Percentiles rank a stretch among this genome's conserved stretches.
Conservation (phyloP, 768 basidiomycete genomes). For the Mycena kentingensis region DNA sequence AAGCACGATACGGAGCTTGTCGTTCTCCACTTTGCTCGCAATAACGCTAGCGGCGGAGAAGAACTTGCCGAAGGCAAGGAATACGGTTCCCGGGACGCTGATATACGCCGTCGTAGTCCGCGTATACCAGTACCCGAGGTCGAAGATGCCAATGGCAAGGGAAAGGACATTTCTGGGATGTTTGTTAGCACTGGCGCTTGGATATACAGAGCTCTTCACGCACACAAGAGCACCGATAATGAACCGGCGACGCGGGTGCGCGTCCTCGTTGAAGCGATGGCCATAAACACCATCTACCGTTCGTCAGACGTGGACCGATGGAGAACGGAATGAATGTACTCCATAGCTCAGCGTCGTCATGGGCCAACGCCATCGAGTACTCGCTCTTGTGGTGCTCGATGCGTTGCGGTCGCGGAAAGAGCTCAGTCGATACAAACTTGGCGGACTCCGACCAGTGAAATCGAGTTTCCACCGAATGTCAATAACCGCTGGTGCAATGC, state of each 20-base stretch:
- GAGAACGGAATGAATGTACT: constrained; percentile 21
- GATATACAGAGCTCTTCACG: constrained; percentile 1
- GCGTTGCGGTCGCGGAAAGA: constrained; percentile 1
- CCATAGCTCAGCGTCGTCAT: constrained; percentile 27
- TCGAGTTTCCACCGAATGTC: constrained; percentile 37
- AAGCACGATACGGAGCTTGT: not conserved
- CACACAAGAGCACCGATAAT: constrained; percentile 19
- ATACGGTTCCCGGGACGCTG: constrained; percentile 30
- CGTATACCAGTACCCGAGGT: constrained; percentile 38
- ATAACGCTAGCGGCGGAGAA: constrained; percentile 10
- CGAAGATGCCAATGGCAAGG: constrained; percentile 20
- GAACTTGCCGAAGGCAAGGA: constrained; percentile 22
- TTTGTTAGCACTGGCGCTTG: constrained; percentile 1
- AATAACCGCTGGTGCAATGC: constrained; percentile 21
- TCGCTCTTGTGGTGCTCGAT: constrained; percentile 28
- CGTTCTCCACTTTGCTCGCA: not conserved
- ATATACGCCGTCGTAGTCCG: constrained; percentile 36
- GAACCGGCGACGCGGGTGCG: constrained; percentile 32
- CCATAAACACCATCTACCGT: constrained; percentile 32
- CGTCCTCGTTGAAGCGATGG: constrained; percentile 29
- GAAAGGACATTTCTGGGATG: constrained; percentile 21
- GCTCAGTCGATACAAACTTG: constrained; percentile 25
- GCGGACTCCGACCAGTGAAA: constrained; percentile 30
- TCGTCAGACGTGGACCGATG: not conserved
- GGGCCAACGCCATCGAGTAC: constrained; percentile 22